Evolutionary conservation across 2,329 filamentous ascomycete genomes (phyloP), one percentile per base, ranked within the genome.

Genomic region (Apiospora rasikravindrae): DNA sequence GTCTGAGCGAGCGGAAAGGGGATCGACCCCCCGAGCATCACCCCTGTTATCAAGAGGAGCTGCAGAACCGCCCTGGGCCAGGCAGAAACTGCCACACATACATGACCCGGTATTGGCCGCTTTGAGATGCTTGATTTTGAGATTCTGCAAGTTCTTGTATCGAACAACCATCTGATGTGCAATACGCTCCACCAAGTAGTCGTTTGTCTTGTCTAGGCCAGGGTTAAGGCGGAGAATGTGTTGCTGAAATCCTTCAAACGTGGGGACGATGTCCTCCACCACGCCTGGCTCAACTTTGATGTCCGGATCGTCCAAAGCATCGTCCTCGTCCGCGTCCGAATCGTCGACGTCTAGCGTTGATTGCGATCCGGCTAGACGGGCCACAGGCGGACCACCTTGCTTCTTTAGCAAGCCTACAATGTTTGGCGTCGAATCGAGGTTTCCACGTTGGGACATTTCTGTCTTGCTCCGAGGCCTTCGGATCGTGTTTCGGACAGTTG

Each of bases 161-260:
- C 95, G 90, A 73, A 90, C 86, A 67, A 92, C 85, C 80, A 98
- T 94, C 78, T 97, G 94, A 75, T 94, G 89, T 0, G 93, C 93
- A 76, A 98, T 93, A 66, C 95, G 91, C 42, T 96, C 93, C 19
- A 96, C 89, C 74, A 98, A 86, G 81, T 90, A 91, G 44, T 78
- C 83, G 76, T 88, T 87, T 4, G 78, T 86, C 11, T 86, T 75
- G 26, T 75, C 84, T 72, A 97, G 85, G 14, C 86, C 84, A n/a
- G 94, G 94, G 77, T 97, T 97, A 61, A 97, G 83, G 73, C 89
- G 87, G 66, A 90, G 83, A 24, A 96, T 88, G 78, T 97, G 93
- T 33, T 89, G 86, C 75, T 90, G 91, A 82, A 98, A 98, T 0
- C 95, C 95, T 73, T 91, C 88, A 33, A 91, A 83, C 24, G 90